A percentile compares a stretch with the other conserved stretches of the same genome.
Evolutionary conservation across 345 rosid genomes (phyloP).

Genomic region (Arabidopsis arenosa): DNA sequence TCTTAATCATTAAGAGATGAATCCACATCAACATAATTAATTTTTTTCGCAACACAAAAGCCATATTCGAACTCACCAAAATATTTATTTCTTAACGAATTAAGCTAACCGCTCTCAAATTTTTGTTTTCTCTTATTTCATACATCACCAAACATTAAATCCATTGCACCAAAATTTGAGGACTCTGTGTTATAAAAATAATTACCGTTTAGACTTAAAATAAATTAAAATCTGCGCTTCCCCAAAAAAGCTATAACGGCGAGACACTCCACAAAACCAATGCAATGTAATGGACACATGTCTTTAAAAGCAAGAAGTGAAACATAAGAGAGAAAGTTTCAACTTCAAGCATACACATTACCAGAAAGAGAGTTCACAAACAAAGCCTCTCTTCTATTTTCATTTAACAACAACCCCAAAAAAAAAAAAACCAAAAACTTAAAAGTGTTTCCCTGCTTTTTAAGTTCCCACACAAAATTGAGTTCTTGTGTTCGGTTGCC

Average conservation of each 20-base stretch:
- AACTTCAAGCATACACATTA: slow-evolving; percentile 30
- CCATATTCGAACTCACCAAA: background rate
- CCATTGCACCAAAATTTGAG: slow-evolving; percentile 18
- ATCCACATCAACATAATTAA: no score
- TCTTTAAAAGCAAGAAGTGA: slow-evolving; percentile 32
- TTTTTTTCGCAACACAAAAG: no score
- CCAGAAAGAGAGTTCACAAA: background rate
- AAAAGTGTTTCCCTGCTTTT: slow-evolving; percentile 4
- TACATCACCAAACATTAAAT: background rate
- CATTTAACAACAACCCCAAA: background rate
- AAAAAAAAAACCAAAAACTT: background rate
- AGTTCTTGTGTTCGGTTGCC: slow-evolving; percentile 10
- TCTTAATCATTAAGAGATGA: background rate
- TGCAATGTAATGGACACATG: slow-evolving; percentile 37
- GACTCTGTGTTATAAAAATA: slow-evolving; percentile 6
- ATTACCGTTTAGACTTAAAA: background rate
- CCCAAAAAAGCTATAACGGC: slow-evolving; percentile 24
- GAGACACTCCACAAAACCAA: slow-evolving; percentile 27
- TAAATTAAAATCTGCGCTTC: slow-evolving; percentile 9
- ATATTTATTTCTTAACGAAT: background rate
- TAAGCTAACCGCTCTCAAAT: slow-evolving; percentile 5
- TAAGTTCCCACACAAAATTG: slow-evolving; percentile 12
- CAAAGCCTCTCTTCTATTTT: slow-evolving; percentile 22
- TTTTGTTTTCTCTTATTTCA: background rate
- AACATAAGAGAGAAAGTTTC: slow-evolving; percentile 11